These are phyloP conservation scores for Mytilinidion resinicola DNA, from an alignment of 495 filamentous ascomycete species.

Conservation along the genomic window DNA sequence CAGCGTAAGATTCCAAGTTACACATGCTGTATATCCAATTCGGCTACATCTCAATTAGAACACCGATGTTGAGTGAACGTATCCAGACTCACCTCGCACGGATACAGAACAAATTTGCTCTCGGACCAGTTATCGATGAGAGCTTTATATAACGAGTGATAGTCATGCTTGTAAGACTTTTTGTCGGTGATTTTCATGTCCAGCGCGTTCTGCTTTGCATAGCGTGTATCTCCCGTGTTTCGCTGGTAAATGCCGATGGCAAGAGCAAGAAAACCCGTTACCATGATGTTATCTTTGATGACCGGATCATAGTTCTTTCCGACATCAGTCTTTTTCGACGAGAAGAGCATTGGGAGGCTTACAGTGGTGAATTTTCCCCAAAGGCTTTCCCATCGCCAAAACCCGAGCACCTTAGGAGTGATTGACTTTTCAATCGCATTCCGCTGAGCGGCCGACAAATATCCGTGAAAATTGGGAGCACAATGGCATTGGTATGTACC, in stretches of 20 bases:
- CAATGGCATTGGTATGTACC: conserved; percentile 16
- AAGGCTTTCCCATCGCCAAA: conserved; percentile 21
- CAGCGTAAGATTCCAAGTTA: not conserved
- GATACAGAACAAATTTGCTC: not conserved
- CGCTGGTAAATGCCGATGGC: not conserved
- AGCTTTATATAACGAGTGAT: not conserved
- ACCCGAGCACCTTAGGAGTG: conserved; percentile 9
- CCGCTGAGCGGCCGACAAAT: conserved; percentile 10
- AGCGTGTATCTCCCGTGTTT: not conserved
- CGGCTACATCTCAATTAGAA: not conserved
- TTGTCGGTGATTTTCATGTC: not conserved
- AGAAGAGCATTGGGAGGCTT: not conserved
- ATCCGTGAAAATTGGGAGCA: conserved; percentile 20
- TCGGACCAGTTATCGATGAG: not conserved
- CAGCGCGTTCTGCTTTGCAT: not conserved
- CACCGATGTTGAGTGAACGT: not conserved
- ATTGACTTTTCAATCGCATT: conserved; percentile 17
- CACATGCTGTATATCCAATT: not conserved
- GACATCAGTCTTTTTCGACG: not conserved
- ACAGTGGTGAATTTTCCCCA: conserved; percentile 14
- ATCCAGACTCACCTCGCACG: not conserved
- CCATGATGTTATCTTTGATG: not conserved
- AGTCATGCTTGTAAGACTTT: not conserved
- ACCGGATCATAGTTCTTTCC: not conserved
- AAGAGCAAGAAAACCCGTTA: not conserved